Percentiles rank a stretch among this genome's conserved stretches.
Evolutionary conservation across 345 rosid species (phyloP).

Genomic region (Diplotaxis tenuifolia): DNA sequence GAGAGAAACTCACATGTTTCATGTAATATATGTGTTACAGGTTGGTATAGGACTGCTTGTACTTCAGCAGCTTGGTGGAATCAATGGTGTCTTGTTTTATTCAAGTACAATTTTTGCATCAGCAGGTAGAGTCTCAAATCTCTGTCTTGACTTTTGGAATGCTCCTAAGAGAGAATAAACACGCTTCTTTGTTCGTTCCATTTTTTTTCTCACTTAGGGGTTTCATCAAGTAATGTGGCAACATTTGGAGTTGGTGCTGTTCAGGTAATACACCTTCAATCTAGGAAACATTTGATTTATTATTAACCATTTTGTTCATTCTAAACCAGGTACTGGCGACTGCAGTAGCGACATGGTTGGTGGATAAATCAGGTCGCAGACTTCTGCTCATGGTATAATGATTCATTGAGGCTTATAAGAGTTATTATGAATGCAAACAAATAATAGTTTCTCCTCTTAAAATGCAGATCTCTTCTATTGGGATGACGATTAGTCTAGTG

Average conservation of each 20-base stretch:
- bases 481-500: constrained; percentile 71
- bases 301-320: neutral
- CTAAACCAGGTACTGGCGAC: constrained; percentile 71
- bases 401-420: neutral
- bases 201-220: constrained; percentile 44
- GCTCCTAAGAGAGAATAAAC: neutral
- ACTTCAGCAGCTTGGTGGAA: constrained; percentile 92
- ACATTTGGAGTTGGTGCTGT: constrained; percentile 75
- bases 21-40: constrained; percentile 43
- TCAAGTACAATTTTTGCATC: constrained; percentile 74
- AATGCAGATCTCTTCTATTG: constrained; percentile 72
- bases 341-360: constrained; percentile 78
- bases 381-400: constrained; percentile 78
- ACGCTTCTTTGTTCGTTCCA: constrained; percentile 7
- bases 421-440: neutral
- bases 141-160: constrained; percentile 12
- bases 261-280: constrained; percentile 55
- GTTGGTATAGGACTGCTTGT: constrained; percentile 81
- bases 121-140: constrained; percentile 58
- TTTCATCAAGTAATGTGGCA: constrained; percentile 66
- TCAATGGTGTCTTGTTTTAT: constrained; percentile 91
- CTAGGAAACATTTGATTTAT: neutral
- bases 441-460: neutral
- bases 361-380: constrained; percentile 85
- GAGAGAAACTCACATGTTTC: constrained; percentile 13